phyloP scores from a whole-genome alignment of 1,139 yeast genomes.

The Eremothecium coryli region DNA sequence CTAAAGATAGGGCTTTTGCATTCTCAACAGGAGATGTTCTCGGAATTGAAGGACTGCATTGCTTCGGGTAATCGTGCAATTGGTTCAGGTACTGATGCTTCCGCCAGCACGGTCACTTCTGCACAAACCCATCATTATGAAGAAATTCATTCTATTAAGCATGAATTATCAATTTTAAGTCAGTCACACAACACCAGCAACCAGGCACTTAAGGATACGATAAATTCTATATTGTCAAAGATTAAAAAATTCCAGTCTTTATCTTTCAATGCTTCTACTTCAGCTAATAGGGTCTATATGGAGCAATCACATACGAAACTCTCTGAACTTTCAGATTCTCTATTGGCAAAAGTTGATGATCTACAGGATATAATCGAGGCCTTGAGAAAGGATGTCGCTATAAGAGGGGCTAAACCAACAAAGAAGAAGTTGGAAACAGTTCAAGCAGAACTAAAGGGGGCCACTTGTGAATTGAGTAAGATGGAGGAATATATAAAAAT shows the following conservation, averaged over 20 bases:
- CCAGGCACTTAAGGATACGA: constrained; percentile 35
- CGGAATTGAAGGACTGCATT: constrained; percentile 1
- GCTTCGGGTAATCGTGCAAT: background rate
- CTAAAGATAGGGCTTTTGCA: background rate
- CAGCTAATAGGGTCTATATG: constrained; percentile 57
- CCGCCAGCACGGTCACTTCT: background rate
- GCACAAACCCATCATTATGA: background rate
- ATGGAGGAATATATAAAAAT: constrained; percentile 54
- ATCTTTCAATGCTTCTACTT: constrained; percentile 29
- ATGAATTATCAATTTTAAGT: constrained; percentile 54
- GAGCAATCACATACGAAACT: constrained; percentile 65
- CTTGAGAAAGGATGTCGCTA: constrained; percentile 83
- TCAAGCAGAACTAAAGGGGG: constrained; percentile 52
- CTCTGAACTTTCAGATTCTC: constrained; percentile 64
- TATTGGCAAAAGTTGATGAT: constrained; percentile 79
- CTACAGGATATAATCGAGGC: constrained; percentile 88
- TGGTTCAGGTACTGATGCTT: background rate
- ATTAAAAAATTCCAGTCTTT: constrained; percentile 40
- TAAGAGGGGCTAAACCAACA: constrained; percentile 78
- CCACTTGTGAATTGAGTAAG: constrained; percentile 42
- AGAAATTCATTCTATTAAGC: constrained; percentile 38
- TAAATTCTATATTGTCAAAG: constrained; percentile 39
- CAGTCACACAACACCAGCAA: constrained; percentile 48
- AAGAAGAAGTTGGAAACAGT: constrained; percentile 64
- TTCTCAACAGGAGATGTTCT: constrained; percentile 1